phyloP scores from a whole-genome alignment of 352 stramenopile species.

The Pythium angustatum region DNA sequence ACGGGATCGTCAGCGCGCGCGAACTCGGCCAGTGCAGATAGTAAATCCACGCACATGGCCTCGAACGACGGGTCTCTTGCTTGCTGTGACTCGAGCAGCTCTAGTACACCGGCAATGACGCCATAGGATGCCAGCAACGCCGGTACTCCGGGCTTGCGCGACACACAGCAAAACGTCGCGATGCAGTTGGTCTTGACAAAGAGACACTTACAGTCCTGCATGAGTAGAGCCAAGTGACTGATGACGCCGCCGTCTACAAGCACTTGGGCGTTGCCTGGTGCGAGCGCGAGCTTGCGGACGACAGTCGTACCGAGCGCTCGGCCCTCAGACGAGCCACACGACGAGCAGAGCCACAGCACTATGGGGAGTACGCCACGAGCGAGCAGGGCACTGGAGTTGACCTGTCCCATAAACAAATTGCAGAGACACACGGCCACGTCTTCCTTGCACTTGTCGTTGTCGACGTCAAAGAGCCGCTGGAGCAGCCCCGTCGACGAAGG shows the following conservation, averaged over 20 bases:
- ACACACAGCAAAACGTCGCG: constrained; percentile 61
- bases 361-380: constrained; percentile 48
- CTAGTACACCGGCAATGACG: constrained; percentile 56
- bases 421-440: constrained; percentile 58
- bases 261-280: constrained; percentile 62
- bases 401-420: constrained; percentile 64
- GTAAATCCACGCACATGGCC: constrained; percentile 67
- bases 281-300: constrained; percentile 64
- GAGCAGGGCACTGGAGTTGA: constrained; percentile 64
- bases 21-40: constrained; percentile 61
- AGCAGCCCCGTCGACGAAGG: constrained; percentile 47
- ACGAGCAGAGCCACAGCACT: constrained; percentile 55
- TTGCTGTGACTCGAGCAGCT: constrained; percentile 41
- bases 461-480: constrained; percentile 47
- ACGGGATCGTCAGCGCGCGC: constrained; percentile 50
- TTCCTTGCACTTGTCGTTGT: constrained; percentile 40
- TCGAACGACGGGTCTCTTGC: constrained; percentile 38
- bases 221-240: constrained; percentile 49
- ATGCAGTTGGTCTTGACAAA: constrained; percentile 72
- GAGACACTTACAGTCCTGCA: constrained; percentile 36
- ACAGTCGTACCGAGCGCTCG: constrained; percentile 55
- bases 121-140: constrained; percentile 51
- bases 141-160: constrained; percentile 47
- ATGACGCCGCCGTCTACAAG: constrained; percentile 61
- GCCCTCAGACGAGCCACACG: constrained; percentile 26